Evolutionary conservation across 371 early-diverging fungal genomes (phyloP).

Genomic region (Amoeboaphelidium occidentale): DNA sequence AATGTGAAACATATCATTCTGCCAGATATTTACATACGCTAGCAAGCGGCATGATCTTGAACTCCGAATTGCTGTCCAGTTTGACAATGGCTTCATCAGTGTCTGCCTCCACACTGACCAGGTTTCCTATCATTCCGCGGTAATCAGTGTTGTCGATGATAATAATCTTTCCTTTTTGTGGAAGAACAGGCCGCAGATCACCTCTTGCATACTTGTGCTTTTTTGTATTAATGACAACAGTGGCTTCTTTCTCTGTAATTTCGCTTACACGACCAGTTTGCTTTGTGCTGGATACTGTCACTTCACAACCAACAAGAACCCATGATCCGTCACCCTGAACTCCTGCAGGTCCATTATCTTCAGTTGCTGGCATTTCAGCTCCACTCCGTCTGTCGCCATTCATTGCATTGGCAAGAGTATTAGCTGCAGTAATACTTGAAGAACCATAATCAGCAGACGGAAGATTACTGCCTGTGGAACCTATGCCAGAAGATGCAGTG

Average conservation of each 20-base stretch:
- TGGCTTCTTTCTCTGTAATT: constrained; percentile 12
- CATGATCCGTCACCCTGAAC: constrained; percentile 1
- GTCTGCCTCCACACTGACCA: constrained; percentile 59
- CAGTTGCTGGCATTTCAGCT: constrained; percentile 30
- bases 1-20: no score
- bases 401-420: constrained; percentile 2
- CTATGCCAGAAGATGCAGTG: constrained; percentile 1
- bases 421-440: constrained; percentile 11
- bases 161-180: constrained; percentile 50
- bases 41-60: constrained; percentile 33
- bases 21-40: no score
- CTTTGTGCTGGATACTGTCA: constrained; percentile 2
- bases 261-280: constrained; percentile 8
- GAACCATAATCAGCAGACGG: constrained; percentile 1
- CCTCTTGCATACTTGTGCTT: constrained; percentile 14
- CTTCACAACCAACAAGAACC: not conserved
- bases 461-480: not conserved
- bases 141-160: constrained; percentile 42
- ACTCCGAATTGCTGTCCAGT: constrained; percentile 27
- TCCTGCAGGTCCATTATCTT: constrained; percentile 33
- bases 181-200: constrained; percentile 34
- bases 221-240: constrained; percentile 1
- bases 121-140: constrained; percentile 38
- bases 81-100: constrained; percentile 56
- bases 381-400: constrained; percentile 6